A percentile compares a stretch with the other conserved stretches of the same genome.
Conservation (phyloP, 2,329 filamentous ascomycete genomes). For the Alternaria angustiovoidea region DNA sequence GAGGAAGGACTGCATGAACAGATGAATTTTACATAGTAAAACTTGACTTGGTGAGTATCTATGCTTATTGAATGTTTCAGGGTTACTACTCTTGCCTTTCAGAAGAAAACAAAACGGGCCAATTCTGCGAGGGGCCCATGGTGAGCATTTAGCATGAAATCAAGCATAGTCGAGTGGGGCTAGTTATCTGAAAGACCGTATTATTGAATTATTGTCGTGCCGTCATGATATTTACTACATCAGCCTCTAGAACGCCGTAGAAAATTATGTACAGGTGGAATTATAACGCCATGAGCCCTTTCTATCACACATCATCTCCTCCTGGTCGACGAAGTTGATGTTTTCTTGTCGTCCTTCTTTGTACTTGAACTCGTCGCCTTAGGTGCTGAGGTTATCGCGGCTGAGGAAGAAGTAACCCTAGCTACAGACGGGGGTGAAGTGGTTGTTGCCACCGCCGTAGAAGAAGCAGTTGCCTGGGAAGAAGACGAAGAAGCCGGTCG, state of each 20-base stretch:
- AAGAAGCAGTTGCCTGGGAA: neutral
- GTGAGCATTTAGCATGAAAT: neutral
- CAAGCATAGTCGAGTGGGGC: neutral
- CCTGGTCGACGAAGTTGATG: conserved; percentile 5
- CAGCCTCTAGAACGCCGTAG: neutral
- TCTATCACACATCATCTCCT: neutral
- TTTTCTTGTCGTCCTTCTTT: conserved; percentile 13
- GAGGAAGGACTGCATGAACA: too few relatives aligned
- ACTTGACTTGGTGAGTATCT: too few relatives aligned
- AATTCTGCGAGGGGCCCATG: neutral
- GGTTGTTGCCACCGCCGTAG: neutral
- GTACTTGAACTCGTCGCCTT: conserved; percentile 12
- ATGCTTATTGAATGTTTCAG: too few relatives aligned
- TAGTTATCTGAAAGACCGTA: neutral
- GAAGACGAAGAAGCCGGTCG: neutral
- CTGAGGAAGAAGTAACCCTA: neutral
- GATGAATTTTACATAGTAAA: too few relatives aligned
- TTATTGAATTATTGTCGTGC: neutral
- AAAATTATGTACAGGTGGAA: neutral
- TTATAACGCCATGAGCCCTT: neutral
- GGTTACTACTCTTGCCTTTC: too few relatives aligned
- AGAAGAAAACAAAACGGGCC: too few relatives aligned
- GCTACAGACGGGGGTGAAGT: neutral
- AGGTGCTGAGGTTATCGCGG: conserved; percentile 7
- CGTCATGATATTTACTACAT: neutral